Evolutionary conservation across 192 early-diverging fungal species (phyloP).

Genomic region (Pilaira anomala): DNA sequence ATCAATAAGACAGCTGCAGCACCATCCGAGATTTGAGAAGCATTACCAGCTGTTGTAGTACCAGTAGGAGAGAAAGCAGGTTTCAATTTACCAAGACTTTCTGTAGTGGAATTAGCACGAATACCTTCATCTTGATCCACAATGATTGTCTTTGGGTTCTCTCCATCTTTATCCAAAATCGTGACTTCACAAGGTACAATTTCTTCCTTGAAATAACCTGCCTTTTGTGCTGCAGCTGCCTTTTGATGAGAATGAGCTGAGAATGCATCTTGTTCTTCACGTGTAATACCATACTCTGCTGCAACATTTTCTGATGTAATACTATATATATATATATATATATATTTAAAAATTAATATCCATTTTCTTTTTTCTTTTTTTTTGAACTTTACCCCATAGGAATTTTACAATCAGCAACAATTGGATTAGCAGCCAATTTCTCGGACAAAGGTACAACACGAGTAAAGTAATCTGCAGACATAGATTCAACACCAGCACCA

Average conservation of each 20-base stretch:
- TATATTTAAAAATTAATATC: not conserved
- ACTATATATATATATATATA: constrained; percentile 32
- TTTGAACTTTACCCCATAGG: constrained; percentile 65
- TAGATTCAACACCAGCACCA: constrained; percentile 94
- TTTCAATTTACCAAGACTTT: constrained; percentile 78
- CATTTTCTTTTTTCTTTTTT: constrained; percentile 4
- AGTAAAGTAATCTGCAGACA: constrained; percentile 84
- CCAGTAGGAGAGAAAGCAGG: constrained; percentile 85
- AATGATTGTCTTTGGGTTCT: constrained; percentile 56
- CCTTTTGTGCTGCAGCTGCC: constrained; percentile 85
- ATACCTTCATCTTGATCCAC: constrained; percentile 92
- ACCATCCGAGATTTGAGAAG: constrained; percentile 98
- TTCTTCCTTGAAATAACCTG: constrained; percentile 89
- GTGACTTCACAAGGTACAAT: constrained; percentile 79
- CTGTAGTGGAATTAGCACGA: constrained; percentile 73
- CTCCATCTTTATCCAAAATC: constrained; percentile 74
- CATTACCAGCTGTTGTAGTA: constrained; percentile 89
- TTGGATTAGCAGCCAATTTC: constrained; percentile 61
- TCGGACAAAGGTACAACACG: constrained; percentile 74
- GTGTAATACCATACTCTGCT: constrained; percentile 77
- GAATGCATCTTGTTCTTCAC: constrained; percentile 90
- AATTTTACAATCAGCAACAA: constrained; percentile 78
- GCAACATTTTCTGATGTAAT: constrained; percentile 98
- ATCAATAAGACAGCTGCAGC: constrained; percentile 95
- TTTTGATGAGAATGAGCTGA: constrained; percentile 82